Evolutionary conservation across 2,329 filamentous ascomycete species (phyloP), one percentile per base, ranked within the genome.

Genomic region (Cytospora piceicola): DNA sequence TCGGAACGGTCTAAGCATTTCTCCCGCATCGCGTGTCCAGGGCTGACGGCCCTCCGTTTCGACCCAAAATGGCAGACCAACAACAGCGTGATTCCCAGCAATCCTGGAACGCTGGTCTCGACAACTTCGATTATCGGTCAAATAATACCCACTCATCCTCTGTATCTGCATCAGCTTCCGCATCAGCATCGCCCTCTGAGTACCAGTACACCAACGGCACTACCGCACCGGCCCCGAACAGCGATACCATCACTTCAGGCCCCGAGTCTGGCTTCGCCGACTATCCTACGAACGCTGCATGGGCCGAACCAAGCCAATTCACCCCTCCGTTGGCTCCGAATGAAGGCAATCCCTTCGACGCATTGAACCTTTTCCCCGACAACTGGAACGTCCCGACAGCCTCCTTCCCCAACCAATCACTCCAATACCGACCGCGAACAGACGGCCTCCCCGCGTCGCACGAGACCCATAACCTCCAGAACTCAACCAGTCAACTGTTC

Each of bases 31-130:
- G 49, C 49, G 54, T 58, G 58, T 54, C 34, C 53, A 24, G 46
- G 36, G 54, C 51, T 49, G 34, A 42, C 58, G 32, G 34, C 59
- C 24, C 62, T 67, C 58, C 58, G 58, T 59, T 58, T 61, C 36
- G 67, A 58, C 67, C 39, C 69, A 69, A 63, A 67, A 76, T 76
- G 75, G 68, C 74, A 57, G 72, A 74, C 68, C 73, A 72, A 69
- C 73, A 72, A 69, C 73, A 74, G 66, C 66, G 62, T 32, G 58
- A 67, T 62, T 54, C 66, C 63, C 66, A 67, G 63, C 54, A 57
- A 22, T 53, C 57, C 57, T 67, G 66, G 66, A 61, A 56, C 52
- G 58, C 63, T 57, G 58, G 62, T 34, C 58, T 65, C 58, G 66
- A 67, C 39, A 63, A 58, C 58, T 67, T 67, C 66, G 66, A 67